These are phyloP conservation scores for Botrytis porri DNA, from an alignment of 2,329 filamentous ascomycete species.

Conservation along the genomic window DNA sequence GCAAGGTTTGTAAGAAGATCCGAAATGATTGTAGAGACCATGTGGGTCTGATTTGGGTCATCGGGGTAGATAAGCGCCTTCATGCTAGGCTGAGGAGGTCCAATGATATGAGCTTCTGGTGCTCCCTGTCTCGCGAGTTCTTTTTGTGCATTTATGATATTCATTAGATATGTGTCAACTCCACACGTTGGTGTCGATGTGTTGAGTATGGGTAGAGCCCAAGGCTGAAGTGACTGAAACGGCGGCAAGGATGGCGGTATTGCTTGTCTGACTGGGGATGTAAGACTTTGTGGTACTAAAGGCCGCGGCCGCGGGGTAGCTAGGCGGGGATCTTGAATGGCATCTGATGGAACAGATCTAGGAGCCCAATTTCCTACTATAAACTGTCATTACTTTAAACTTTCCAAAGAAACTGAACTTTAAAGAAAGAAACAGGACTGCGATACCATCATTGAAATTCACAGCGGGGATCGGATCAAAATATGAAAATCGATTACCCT, in stretches of 20 bases:
- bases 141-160: constrained; percentile 41
- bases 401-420: not conserved
- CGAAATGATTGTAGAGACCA: constrained; percentile 35
- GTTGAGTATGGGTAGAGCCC: constrained; percentile 39
- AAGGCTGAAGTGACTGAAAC: constrained; percentile 22
- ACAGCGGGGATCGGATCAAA: not conserved
- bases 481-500: constrained; percentile 4
- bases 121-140: constrained; percentile 35
- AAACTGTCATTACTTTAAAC: not conserved
- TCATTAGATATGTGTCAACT: constrained; percentile 40
- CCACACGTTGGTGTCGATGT: constrained; percentile 37
- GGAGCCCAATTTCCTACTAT: constrained; percentile 14
- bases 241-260: not conserved
- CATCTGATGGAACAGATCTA: constrained; percentile 3
- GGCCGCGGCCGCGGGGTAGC: not conserved
- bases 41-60: constrained; percentile 32
- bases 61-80: constrained; percentile 39
- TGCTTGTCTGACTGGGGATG: not conserved
- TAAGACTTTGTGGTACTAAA: not conserved
- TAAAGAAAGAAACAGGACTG: not conserved
- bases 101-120: constrained; percentile 36
- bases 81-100: constrained; percentile 39
- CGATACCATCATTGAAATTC: constrained; percentile 11
- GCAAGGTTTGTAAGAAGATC: constrained; percentile 29
- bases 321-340: not conserved